Conservation (phyloP, 495 filamentous ascomycete genomes). For the Bacidia gigantensis region DNA sequence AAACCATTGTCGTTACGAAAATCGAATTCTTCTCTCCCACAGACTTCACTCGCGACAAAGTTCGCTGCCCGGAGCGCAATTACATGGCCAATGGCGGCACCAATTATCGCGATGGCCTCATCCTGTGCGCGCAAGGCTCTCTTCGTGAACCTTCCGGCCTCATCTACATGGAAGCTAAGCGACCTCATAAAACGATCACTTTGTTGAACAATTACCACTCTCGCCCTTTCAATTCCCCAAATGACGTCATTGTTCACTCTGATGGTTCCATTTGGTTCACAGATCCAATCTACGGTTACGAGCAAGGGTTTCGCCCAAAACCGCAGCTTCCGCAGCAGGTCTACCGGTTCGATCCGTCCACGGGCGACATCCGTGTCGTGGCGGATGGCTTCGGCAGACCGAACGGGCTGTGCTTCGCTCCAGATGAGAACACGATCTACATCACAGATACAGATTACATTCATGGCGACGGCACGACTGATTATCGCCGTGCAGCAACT, state of each 20-base stretch:
- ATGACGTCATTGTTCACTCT: conserved; percentile 31
- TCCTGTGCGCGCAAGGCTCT: conserved; percentile 42
- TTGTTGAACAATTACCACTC: conserved; percentile 32
- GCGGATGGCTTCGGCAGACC: conserved; percentile 37
- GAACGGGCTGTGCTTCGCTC: conserved; percentile 36
- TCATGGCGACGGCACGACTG: conserved; percentile 25
- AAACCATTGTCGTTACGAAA: conserved; percentile 25
- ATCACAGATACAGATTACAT: conserved; percentile 33
- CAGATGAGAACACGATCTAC: conserved; percentile 34
- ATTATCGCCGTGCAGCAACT: conserved; percentile 15
- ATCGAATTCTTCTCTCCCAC: conserved; percentile 22
- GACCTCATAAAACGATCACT: conserved; percentile 24
- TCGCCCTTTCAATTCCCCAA: conserved; percentile 32
- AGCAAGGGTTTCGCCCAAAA: conserved; percentile 30
- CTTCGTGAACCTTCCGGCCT: conserved; percentile 34
- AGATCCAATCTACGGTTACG: conserved; percentile 36
- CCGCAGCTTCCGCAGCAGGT: conserved; percentile 34
- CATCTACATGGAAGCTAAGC: conserved; percentile 25
- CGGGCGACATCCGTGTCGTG: conserved; percentile 32
- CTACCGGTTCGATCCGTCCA: conserved; percentile 39
- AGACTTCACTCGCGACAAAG: conserved; percentile 19
- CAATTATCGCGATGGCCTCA: conserved; percentile 29
- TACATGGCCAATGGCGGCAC: conserved; percentile 44
- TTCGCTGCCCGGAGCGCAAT: conserved; percentile 25
- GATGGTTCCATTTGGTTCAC: conserved; percentile 43